Evolutionary conservation across 495 filamentous ascomycete genomes (phyloP).

Genomic region (Trichoderma orchidacearum): DNA sequence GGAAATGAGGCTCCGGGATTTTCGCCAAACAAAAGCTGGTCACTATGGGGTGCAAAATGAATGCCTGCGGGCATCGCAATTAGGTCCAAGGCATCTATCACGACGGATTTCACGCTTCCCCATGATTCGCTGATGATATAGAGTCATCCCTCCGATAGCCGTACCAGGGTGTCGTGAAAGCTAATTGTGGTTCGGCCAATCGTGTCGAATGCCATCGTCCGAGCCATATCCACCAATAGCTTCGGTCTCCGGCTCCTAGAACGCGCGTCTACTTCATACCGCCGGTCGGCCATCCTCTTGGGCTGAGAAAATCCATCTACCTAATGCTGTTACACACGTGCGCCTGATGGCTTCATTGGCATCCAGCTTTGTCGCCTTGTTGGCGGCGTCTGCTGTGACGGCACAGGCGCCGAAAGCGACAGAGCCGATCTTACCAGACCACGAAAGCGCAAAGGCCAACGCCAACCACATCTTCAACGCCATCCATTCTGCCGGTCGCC

Average conservation of each 20-base stretch:
- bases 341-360: background rate
- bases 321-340: background rate
- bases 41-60: too few relatives aligned
- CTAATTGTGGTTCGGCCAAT: background rate
- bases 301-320: too few relatives aligned
- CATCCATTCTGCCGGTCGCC: slow-evolving; percentile 51
- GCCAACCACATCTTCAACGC: slow-evolving; percentile 54
- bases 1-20: too few relatives aligned
- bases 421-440: background rate
- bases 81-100: too few relatives aligned
- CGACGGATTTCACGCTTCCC: too few relatives aligned
- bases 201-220: background rate
- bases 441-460: slow-evolving; percentile 21
- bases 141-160: background rate
- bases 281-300: too few relatives aligned
- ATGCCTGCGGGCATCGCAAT: too few relatives aligned
- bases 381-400: background rate
- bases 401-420: background rate
- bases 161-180: too few relatives aligned
- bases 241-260: too few relatives aligned
- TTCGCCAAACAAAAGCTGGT: too few relatives aligned
- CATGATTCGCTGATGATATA: background rate
- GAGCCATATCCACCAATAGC: too few relatives aligned
- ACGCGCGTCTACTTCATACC: too few relatives aligned
- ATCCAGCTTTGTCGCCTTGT: background rate